phyloP scores from a whole-genome alignment of 2,329 filamentous ascomycete genomes.

The Fusarium nematophilum region DNA sequence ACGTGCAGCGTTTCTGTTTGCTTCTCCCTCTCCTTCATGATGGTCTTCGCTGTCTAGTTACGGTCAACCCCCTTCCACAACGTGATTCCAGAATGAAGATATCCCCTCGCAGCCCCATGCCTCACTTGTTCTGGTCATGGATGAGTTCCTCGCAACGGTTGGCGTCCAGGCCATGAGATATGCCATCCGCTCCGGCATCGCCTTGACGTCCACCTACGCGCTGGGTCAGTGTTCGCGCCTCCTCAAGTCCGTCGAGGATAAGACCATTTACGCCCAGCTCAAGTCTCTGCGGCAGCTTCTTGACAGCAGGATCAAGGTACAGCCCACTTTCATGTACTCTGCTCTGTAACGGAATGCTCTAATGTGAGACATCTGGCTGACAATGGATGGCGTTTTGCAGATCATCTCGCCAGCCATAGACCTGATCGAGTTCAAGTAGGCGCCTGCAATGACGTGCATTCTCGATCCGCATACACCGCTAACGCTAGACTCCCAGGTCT shows the following conservation, averaged over 20 bases:
- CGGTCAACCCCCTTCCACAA: not conserved
- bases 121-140: constrained; percentile 65
- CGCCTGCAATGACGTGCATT: constrained; percentile 40
- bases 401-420: constrained; percentile 92
- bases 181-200: constrained; percentile 88
- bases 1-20: constrained; percentile 19
- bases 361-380: not conserved
- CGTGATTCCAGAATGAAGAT: constrained; percentile 26
- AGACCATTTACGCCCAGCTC: constrained; percentile 75
- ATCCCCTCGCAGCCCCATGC: not conserved
- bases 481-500: constrained; percentile 51
- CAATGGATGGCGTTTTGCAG: constrained; percentile 52
- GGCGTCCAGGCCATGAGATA: constrained; percentile 86
- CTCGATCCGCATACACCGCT: constrained; percentile 14
- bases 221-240: constrained; percentile 83
- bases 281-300: constrained; percentile 77
- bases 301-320: constrained; percentile 86
- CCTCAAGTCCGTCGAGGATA: constrained; percentile 80
- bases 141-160: constrained; percentile 67
- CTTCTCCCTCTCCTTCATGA: not conserved
- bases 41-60: not conserved
- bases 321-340: not conserved
- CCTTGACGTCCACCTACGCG: constrained; percentile 87
- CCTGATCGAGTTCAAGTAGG: constrained; percentile 89
- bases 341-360: not conserved